These are phyloP conservation scores for Trichoderma afroharzianum DNA, from an alignment of 2,329 filamentous ascomycete species.

Conservation along the genomic window DNA sequence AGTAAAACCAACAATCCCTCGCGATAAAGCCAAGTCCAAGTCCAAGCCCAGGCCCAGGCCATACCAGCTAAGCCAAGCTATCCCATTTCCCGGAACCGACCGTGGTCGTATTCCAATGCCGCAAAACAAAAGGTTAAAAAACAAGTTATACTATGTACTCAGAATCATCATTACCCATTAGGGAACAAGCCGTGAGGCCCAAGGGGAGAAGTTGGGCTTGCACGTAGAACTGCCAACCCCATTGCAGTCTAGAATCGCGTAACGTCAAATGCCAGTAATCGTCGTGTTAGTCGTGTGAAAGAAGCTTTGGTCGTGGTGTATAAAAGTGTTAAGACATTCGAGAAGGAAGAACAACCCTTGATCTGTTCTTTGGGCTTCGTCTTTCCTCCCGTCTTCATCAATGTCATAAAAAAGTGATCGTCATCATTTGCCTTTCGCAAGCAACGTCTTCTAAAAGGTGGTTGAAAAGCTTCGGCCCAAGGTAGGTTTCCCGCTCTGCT, in stretches of 20 bases:
- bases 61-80: constrained; percentile 21
- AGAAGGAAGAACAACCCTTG: background rate
- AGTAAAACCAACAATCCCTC: constrained; percentile 5
- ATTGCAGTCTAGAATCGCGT: background rate
- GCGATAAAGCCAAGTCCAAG: background rate
- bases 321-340: background rate
- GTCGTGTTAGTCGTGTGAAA: constrained; percentile 2
- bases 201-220: constrained; percentile 22
- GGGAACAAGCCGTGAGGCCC: constrained; percentile 31
- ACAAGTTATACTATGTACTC: constrained; percentile 22
- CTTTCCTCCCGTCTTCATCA: constrained; percentile 13
- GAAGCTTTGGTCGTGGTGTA: background rate
- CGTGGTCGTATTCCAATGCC: constrained; percentile 21
- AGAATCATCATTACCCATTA: constrained; percentile 31
- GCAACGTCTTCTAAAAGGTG: constrained; percentile 25
- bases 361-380: background rate
- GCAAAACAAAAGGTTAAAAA: background rate
- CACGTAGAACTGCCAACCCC: constrained; percentile 7
- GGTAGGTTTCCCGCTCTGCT: constrained; percentile 25
- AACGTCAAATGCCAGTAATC: background rate
- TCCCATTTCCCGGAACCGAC: background rate
- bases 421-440: constrained; percentile 12
- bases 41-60: background rate
- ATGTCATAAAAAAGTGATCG: constrained; percentile 21
- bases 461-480: constrained; percentile 33